Evolutionary conservation across 2,329 filamentous ascomycete species (phyloP), one percentile per base, ranked within the genome.

Genomic region (Xylaria sp.): DNA sequence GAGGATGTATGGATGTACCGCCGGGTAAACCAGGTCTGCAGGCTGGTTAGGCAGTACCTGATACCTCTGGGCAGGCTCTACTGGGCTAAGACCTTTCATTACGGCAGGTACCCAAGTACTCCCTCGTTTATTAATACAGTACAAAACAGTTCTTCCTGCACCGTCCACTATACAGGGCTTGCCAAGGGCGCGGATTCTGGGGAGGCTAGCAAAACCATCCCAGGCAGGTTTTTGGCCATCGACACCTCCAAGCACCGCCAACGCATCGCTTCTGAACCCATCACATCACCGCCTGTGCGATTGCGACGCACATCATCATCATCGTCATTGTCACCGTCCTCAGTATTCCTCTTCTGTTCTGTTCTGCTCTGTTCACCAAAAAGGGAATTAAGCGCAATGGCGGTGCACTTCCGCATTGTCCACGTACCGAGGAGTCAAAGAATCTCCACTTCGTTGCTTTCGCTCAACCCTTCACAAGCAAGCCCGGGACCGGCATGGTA

Each of bases 211-310:
- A 46, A 41, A 41, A 46, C 56, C 56, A 57, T 28, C 52, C 52
- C 51, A 65, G 58, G 43, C 65, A 64, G 52, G 70, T 62, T 67
- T 68, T 68, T 72, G 65, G 67, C 68, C 62, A 72, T 67, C 67
- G 51, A 66, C 64, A 68, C 68, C 54, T 62, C 54, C 65, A 68
- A 68, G 66, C 66, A 66, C 66, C 68, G 68, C 67, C 70, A 70
- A 64, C 67, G 62, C 70, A 72, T 68, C 67, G 54, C 56, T 68
- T 64, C 62, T 64, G n/a, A 67, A 64, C 60, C 60, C 70, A 60
- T 72, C 68, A 70, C 70, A 72, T 70, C 67, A 72, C 68, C 68
- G 64, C 69, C 61, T 67, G 64, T 70, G 61, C 67, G 62, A 62
- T 51, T 71, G 69, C 69, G 48, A 71, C 66, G 67, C 64, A 67